Base-by-base conservation (phyloP, 345 rosid species). In the Odontarrhena argentea region DNA sequence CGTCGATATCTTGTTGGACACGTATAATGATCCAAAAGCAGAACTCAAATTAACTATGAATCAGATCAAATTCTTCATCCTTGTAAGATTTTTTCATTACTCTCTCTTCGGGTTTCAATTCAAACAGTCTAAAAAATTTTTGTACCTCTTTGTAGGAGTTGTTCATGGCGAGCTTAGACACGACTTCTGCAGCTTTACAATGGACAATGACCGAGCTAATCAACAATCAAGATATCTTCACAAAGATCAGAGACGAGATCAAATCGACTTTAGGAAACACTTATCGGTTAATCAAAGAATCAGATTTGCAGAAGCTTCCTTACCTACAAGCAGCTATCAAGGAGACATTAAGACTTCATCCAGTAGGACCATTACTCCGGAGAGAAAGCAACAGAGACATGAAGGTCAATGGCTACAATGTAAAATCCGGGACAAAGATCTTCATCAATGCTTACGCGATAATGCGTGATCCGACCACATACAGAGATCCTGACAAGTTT, bases 301-400 rank as follows among this genome's bases (percentile, higher is more conserved):
- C 83, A 28, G 89, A 90, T 13, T 70, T 85, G 5, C 64, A 78
- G 0, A 73, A 84, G 9, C 86, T 89, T 43, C 86, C 89, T n/a
- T 85, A 81, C 80, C 57, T 87, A 15, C 88, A 87, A 78, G 82
- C 91, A 38, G 71, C 80, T 24, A 74, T 74, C 38, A 88, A 85
- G 54, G 92, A 89, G 79, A 83, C 93, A 44, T 71, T 86, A 0
- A 70, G 95, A 71, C 90, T 90, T 13, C 97, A 90, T 73, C 97
- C 92, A 1, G 53, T 87, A 2, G 90, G 85, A 10, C 88, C 92
- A 5, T 18, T 87, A 71, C 81, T 79, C 18, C 78, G 82, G 35
- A 76, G 93, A 63, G 86, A 90, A 42, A 83, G 78, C 71, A 69
- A 56, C 44, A 65, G 13, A 51, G 75, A 75, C 70, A 56, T 64